Percentiles rank a stretch among this genome's conserved stretches.
Conservation (phyloP, 305 asterid genomes). For the Stenogyne calaminthoides region DNA sequence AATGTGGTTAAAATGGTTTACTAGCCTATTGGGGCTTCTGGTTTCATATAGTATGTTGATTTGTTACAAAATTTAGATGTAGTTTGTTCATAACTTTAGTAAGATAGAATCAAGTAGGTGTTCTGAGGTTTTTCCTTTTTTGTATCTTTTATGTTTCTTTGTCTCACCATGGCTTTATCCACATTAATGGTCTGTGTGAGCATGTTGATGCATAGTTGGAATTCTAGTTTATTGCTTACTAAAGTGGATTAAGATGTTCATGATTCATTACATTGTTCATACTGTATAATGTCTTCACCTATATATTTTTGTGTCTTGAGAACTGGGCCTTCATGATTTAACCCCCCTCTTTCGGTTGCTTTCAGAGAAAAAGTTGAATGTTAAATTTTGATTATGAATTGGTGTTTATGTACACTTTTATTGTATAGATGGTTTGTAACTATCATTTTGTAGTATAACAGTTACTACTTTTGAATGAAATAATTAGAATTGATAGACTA, state of each 20-base stretch:
- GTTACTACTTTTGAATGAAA: too few species aligned
- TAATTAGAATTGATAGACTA: too few species aligned
- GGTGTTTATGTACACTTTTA: too few species aligned
- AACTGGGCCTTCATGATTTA: not conserved
- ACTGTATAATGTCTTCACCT: not conserved
- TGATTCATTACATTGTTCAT: slow-evolving; percentile 6
- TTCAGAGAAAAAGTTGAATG: not conserved
- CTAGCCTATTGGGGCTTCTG: slow-evolving; percentile 21
- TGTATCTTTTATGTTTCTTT: slow-evolving; percentile 14
- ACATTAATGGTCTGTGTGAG: slow-evolving; percentile 23
- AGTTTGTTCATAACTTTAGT: slow-evolving; percentile 43
- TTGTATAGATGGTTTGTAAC: too few species aligned
- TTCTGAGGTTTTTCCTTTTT: slow-evolving; percentile 32
- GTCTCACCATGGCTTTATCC: slow-evolving; percentile 17
- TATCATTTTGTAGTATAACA: too few species aligned
- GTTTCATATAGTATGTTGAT: slow-evolving; percentile 26
- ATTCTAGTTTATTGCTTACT: not conserved
- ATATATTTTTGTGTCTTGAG: not conserved
- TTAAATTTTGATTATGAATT: not conserved
- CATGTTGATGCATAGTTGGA: slow-evolving; percentile 22
- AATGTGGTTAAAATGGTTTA: slow-evolving; percentile 22
- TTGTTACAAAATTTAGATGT: slow-evolving; percentile 30
- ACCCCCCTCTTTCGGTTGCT: not conserved
- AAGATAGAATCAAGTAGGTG: slow-evolving; percentile 34
- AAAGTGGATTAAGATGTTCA: slow-evolving; percentile 5